Evolutionary conservation across 2,329 filamentous ascomycete genomes (phyloP).

Genomic region (Pseudocercospora fijiensis): DNA sequence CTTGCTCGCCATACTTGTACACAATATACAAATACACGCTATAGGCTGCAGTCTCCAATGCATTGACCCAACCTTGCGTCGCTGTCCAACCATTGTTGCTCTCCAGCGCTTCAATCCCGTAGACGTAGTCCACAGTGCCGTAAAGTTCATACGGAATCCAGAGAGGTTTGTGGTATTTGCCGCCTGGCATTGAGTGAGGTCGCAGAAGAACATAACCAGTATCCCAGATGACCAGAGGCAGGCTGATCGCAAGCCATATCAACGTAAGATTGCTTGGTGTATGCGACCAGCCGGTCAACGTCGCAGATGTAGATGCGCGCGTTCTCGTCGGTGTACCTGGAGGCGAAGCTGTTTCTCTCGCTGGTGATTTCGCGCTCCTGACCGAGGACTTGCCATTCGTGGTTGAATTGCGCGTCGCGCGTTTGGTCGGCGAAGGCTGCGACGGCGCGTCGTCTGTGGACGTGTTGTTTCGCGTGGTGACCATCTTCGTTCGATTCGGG

Average conservation of each 20-base stretch:
- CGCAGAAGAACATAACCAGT: constrained; percentile 74
- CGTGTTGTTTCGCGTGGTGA: constrained; percentile 18
- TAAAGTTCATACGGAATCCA: constrained; percentile 80
- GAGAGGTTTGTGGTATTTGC: constrained; percentile 67
- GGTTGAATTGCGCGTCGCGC: constrained; percentile 25
- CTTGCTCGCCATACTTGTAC: constrained; percentile 41
- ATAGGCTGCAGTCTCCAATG: constrained; percentile 67
- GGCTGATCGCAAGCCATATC: constrained; percentile 70
- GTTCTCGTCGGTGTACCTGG: constrained; percentile 42
- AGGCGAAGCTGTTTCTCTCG: background rate
- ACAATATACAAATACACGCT: constrained; percentile 60
- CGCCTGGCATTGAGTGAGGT: constrained; percentile 78
- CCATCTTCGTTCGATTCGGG: constrained; percentile 11
- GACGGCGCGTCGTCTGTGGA: constrained; percentile 12
- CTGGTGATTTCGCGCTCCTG: constrained; percentile 1
- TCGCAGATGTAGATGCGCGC: constrained; percentile 4
- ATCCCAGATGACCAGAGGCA: constrained; percentile 82
- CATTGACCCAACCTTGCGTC: constrained; percentile 70
- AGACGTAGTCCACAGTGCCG: constrained; percentile 74
- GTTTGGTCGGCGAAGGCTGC: constrained; percentile 29
- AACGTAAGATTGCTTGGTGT: constrained; percentile 61
- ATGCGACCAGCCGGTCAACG: constrained; percentile 52
- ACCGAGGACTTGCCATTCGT: constrained; percentile 17
- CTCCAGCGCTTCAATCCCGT: constrained; percentile 72
- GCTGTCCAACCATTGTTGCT: constrained; percentile 70